Conservation (phyloP, 345 rosid species). For the Ceriops decandra region DNA sequence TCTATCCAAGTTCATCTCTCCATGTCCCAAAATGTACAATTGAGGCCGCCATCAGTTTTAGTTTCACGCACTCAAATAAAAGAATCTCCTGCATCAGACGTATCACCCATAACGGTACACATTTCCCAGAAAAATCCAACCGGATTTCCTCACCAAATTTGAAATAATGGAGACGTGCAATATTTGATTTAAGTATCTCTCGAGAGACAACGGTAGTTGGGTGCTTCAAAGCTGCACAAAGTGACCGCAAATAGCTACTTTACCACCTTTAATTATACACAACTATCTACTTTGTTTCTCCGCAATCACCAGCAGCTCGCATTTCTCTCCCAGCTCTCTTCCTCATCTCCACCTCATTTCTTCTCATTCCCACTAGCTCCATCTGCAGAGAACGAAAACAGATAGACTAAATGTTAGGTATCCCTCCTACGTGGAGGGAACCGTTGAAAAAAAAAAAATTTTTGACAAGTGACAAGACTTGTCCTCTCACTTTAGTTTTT, state of each 20-base stretch:
- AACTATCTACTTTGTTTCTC: conserved; percentile 28
- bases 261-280: conserved; percentile 35
- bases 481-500: too few relatives aligned
- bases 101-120: too few relatives aligned
- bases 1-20: too few relatives aligned
- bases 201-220: conserved; percentile 19
- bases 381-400: neutral
- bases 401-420: too few relatives aligned
- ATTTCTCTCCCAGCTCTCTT: conserved; percentile 13
- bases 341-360: conserved; percentile 18
- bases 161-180: neutral
- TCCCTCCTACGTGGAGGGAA: too few relatives aligned
- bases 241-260: conserved; percentile 34
- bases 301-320: conserved; percentile 23
- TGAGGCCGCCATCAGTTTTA: too few relatives aligned
- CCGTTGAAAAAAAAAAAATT: too few relatives aligned
- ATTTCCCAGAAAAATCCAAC: too few relatives aligned
- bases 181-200: neutral
- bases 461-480: too few relatives aligned
- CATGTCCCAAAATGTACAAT: too few relatives aligned
- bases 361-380: conserved; percentile 3
- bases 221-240: conserved; percentile 29
- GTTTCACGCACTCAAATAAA: too few relatives aligned
- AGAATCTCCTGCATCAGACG: too few relatives aligned
- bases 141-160: neutral